A percentile compares a stretch with the other conserved stretches of the same genome.
Conservation (phyloP, 2,329 filamentous ascomycete genomes). For the Alternaria gaisen region DNA sequence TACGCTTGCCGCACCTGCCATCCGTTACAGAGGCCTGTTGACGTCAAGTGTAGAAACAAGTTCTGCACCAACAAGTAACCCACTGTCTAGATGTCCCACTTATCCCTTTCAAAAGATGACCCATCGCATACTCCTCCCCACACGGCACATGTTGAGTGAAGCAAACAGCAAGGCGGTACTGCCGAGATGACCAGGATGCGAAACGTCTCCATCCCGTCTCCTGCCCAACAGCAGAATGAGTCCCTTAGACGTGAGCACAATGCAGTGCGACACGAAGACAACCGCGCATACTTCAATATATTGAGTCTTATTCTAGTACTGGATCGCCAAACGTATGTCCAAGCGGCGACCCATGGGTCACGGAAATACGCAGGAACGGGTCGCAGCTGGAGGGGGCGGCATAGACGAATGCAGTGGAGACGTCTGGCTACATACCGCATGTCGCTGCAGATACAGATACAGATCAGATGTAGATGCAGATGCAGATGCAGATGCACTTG, state of each 20-base stretch:
- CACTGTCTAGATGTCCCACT: constrained; percentile 1
- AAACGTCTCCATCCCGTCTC: constrained; percentile 13
- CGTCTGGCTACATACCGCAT: constrained; percentile 7
- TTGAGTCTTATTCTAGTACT: constrained; percentile 1
- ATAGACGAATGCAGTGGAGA: constrained; percentile 5
- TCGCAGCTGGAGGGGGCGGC: background rate
- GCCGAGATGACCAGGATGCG: constrained; percentile 8
- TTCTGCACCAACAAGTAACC: background rate
- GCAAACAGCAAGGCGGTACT: constrained; percentile 6
- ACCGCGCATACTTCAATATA: background rate
- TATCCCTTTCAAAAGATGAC: background rate
- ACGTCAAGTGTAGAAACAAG: constrained; percentile 13
- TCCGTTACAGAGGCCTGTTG: constrained; percentile 3
- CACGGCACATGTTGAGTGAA: constrained; percentile 2
- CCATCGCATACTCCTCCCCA: constrained; percentile 3
- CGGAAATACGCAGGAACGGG: background rate
- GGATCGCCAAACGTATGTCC: constrained; percentile 2
- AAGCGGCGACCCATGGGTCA: background rate
- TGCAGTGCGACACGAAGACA: background rate
- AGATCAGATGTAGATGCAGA: constrained; percentile 5
- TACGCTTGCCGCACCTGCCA: constrained; percentile 7
- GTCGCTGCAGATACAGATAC: constrained; percentile 4
- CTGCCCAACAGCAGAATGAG: background rate
- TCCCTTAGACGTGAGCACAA: background rate
- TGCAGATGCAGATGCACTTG: background rate